A percentile compares a stretch with the other conserved stretches of the same genome.
Conservation (phyloP, 2,329 filamentous ascomycete genomes). For the Didymella pinodella region DNA sequence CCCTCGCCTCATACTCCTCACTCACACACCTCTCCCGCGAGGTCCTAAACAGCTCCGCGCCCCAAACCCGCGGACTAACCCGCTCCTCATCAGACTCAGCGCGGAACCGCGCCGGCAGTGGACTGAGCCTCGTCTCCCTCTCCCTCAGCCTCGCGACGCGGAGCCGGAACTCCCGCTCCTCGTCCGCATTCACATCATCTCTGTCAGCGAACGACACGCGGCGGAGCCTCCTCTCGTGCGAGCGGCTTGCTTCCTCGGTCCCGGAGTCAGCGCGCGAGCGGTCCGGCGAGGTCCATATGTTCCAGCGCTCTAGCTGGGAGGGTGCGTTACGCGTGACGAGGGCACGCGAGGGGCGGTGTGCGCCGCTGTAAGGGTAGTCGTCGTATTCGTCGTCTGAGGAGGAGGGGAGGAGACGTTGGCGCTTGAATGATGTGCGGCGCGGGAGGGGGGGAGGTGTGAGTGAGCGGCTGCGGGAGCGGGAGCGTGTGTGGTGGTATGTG, state of each 20-base stretch:
- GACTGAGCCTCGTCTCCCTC: constrained; percentile 8
- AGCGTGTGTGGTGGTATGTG: constrained; percentile 32
- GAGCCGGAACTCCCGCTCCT: constrained; percentile 35
- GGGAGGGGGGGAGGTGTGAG: constrained; percentile 31
- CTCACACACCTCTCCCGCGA: constrained; percentile 36
- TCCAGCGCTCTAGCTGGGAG: constrained; percentile 38
- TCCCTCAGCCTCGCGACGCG: constrained; percentile 27
- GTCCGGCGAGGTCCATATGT: constrained; percentile 35
- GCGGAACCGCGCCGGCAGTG: constrained; percentile 8
- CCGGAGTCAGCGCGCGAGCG: constrained; percentile 4
- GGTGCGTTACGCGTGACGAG: constrained; percentile 39
- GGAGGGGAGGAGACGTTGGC: constrained; percentile 33
- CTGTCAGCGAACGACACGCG: constrained; percentile 18
- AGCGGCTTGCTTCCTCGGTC: constrained; percentile 16
- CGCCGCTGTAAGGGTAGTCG: constrained; percentile 39
- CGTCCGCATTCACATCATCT: constrained; percentile 20
- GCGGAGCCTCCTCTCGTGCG: neutral
- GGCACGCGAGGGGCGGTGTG: constrained; percentile 34
- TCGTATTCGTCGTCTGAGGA: constrained; percentile 42
- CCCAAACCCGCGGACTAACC: constrained; percentile 24
- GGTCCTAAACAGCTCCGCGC: constrained; percentile 31
- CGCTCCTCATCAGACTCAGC: constrained; percentile 10
- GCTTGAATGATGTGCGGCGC: constrained; percentile 38
- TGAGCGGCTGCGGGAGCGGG: constrained; percentile 32
- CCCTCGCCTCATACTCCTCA: constrained; percentile 39